A percentile compares a stretch with the other conserved stretches of the same genome.
phyloP scores from a whole-genome alignment of 139 green algal genomes.

The Edaphochlamys debaryana region DNA sequence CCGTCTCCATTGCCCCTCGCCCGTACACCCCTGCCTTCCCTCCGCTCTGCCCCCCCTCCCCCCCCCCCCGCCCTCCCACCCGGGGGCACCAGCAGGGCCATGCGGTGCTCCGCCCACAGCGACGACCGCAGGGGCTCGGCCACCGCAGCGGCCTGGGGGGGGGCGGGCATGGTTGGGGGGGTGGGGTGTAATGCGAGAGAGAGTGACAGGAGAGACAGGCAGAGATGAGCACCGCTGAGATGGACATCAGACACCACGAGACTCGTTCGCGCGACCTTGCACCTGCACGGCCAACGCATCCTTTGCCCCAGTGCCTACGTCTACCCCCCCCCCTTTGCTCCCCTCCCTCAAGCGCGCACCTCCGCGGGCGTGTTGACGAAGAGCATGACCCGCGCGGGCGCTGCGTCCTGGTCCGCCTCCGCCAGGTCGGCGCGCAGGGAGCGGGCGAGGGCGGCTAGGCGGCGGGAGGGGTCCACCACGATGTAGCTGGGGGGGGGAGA shows the following conservation, averaged over 20 bases:
- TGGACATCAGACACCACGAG: no score
- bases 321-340: no score
- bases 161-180: no score
- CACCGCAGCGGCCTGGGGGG: slow-evolving; percentile 61
- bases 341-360: no score
- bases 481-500: slow-evolving; percentile 52
- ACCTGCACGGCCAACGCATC: no score
- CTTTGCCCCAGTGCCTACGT: no score
- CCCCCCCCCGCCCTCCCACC: slow-evolving; percentile 32
- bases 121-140: slow-evolving; percentile 72
- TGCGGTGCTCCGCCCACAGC: slow-evolving; percentile 83
- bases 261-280: no score
- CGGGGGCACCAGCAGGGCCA: slow-evolving; percentile 82
- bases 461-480: slow-evolving; percentile 44
- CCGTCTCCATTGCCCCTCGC: not conserved
- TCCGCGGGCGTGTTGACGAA: slow-evolving; percentile 50
- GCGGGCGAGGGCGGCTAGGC: slow-evolving; percentile 67
- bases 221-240: no score
- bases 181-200: no score
- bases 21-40: not conserved
- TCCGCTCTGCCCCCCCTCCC: not conserved
- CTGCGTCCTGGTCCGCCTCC: slow-evolving; percentile 44
- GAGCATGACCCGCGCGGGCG: slow-evolving; percentile 71
- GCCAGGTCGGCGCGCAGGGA: slow-evolving; percentile 70
- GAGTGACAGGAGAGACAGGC: no score